Base-by-base conservation (phyloP, 441 rosid species). In the Pelargonium australe region DNA sequence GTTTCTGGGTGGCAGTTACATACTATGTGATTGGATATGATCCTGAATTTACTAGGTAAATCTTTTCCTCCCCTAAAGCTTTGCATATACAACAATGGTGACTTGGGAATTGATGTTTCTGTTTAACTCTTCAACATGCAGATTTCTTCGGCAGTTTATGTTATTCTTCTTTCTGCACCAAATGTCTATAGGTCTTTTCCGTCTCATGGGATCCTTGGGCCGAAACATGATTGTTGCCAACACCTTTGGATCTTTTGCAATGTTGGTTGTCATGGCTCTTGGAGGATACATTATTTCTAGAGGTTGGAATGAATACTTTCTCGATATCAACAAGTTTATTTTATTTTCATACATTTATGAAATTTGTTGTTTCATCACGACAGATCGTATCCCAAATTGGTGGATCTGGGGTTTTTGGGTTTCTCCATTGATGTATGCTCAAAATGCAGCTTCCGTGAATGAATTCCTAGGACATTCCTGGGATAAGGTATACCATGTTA, bases 331-430 rank as follows among this genome's bases (percentile, higher is more conserved):
- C 1, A 53, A 19, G 40, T 68, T 44, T n/a, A 41, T 20, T 20
- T 20, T 20, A 20, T 20, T 1, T 20, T 20, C 23, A 0, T 20
- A 20, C 23, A 1, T 68, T 65, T 57, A 3, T 37, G 97, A 97
- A 66, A 90, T 71, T 55, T 65, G 49, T 63, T 77, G 40, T 55
- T 69, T 75, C 66, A 25, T 64, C 70, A 45, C 80, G 71, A 70
- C 89, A 95, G 98, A 95, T 77, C 75, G 79, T 68, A 89, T 95
- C 68, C 98, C 98, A 8, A 76, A 74, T 14, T 90, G 98, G 99
- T 95, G 99, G 99, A 83, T 88, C 68, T 95, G 98, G 99, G 99
- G 98, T 74, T 95, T 78, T 82, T 95, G 98, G 99, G 64, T 90
- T 64, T 95, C 98, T 78, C 97, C 98, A 61, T 76, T 95, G 88